Conservation (phyloP, 176 grass and related monocot species). For the Elymus sibiricus region DNA sequence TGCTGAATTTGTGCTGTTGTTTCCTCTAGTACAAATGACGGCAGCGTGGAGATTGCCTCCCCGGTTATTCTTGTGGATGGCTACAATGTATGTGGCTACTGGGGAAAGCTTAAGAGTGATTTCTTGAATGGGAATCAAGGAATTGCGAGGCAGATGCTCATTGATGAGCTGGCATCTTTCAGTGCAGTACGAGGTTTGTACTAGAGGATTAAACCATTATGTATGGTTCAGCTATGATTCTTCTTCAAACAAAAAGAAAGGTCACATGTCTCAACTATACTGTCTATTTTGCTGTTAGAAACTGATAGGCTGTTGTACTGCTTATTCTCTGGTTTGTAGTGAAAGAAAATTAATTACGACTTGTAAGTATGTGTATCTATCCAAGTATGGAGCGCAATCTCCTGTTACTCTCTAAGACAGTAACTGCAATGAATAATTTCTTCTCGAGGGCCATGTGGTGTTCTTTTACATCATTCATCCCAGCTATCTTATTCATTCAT, state of each 20-base stretch:
- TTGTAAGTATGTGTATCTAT: not conserved
- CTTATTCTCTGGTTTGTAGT: not conserved
- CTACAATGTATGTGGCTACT: conserved; percentile 93
- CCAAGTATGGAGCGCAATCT: not conserved
- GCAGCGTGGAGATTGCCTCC: conserved; percentile 51
- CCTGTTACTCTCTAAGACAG: not conserved
- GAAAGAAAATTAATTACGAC: not conserved
- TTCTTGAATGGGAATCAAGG: conserved; percentile 83
- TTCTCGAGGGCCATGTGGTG: not conserved
- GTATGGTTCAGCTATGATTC: not conserved
- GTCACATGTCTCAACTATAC: not conserved
- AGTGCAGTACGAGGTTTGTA: conserved; percentile 70
- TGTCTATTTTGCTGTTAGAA: not conserved
- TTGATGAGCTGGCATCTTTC: conserved; percentile 76
- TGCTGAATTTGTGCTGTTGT: conserved; percentile 12
- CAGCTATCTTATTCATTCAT: conserved; percentile 21
- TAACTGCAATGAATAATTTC: not conserved
- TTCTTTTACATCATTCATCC: not conserved
- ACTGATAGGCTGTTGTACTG: not conserved
- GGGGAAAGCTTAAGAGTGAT: conserved; percentile 85
- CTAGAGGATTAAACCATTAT: not conserved
- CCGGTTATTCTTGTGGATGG: conserved; percentile 88
- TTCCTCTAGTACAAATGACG: conserved; percentile 67
- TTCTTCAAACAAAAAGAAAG: not conserved
- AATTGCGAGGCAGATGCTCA: conserved; percentile 79